phyloP scores from a whole-genome alignment of 345 rosid genomes.

The Cochlearia excelsa region DNA sequence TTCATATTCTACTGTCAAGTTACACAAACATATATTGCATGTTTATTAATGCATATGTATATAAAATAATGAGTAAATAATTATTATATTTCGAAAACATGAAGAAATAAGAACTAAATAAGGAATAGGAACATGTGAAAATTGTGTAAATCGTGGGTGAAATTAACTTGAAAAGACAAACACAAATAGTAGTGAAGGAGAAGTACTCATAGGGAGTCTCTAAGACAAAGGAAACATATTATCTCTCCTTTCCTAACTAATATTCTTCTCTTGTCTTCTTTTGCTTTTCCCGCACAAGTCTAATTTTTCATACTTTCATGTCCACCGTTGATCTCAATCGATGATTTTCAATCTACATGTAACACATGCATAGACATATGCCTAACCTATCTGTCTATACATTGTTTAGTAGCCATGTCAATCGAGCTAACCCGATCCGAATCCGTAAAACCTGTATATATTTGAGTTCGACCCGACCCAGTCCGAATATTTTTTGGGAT shows the following conservation, averaged over 20 bases:
- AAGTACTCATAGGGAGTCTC: constrained; percentile 20
- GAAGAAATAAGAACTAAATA: constrained; percentile 2
- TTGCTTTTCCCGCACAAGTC: constrained; percentile 24
- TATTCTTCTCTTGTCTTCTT: constrained; percentile 17
- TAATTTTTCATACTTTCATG: constrained; percentile 15
- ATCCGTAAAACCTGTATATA: too few relatives aligned
- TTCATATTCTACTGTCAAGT: too few relatives aligned
- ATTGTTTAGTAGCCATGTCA: constrained; percentile 9
- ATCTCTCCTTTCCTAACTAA: constrained; percentile 18
- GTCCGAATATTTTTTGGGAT: too few relatives aligned
- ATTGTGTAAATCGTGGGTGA: constrained; percentile 23
- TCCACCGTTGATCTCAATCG: constrained; percentile 23
- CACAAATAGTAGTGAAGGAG: constrained; percentile 14
- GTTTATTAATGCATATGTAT: not conserved
- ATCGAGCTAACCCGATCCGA: too few relatives aligned
- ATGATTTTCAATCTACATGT: not conserved
- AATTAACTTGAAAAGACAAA: constrained; percentile 13
- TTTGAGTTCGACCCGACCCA: too few relatives aligned
- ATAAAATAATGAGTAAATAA: not conserved
- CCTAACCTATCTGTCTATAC: constrained; percentile 25
- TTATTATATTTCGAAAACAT: too few relatives aligned
- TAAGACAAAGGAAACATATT: constrained; percentile 28
- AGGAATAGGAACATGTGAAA: constrained; percentile 12
- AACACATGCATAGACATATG: constrained; percentile 23
- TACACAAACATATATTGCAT: too few relatives aligned